Conservation (phyloP, 1,139 yeast species). For the Suhomyces yuchorum region DNA sequence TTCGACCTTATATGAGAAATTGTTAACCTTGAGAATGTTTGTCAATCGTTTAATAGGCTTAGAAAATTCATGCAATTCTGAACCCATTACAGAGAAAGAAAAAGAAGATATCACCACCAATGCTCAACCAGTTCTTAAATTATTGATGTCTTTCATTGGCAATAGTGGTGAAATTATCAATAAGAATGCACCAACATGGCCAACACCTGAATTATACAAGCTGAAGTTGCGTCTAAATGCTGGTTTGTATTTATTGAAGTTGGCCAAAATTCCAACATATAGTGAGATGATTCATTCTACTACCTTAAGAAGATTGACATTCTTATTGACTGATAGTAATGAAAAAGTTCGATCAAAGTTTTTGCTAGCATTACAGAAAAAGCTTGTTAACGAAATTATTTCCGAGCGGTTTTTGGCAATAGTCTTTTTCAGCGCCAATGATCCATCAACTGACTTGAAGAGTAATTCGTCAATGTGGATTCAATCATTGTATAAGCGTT, state of each 20-base stretch:
- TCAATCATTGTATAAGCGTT: slow-evolving; percentile 55
- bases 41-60: slow-evolving; percentile 63
- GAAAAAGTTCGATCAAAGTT: slow-evolving; percentile 58
- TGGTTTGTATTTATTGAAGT: slow-evolving; percentile 63
- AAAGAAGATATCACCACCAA: slow-evolving; percentile 29
- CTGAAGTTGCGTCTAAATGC: slow-evolving; percentile 68
- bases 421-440: slow-evolving; percentile 75
- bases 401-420: slow-evolving; percentile 69
- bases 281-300: slow-evolving; percentile 55
- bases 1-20: slow-evolving; percentile 45
- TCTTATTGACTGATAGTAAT: slow-evolving; percentile 69
- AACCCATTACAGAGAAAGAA: slow-evolving; percentile 29
- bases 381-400: slow-evolving; percentile 53
- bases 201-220: slow-evolving; percentile 68
- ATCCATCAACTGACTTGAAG: slow-evolving; percentile 57
- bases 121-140: slow-evolving; percentile 66
- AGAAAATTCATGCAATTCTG: slow-evolving; percentile 23
- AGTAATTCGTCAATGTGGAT: slow-evolving; percentile 70
- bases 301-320: slow-evolving; percentile 55
- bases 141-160: slow-evolving; percentile 65
- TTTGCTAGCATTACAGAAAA: slow-evolving; percentile 52
- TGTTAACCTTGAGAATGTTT: slow-evolving; percentile 59
- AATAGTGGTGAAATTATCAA: slow-evolving; percentile 82
- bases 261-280: slow-evolving; percentile 59
- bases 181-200: slow-evolving; percentile 43